These are phyloP conservation scores for Blastocystis sp. DNA, from an alignment of 352 stramenopile species.

Conservation along the genomic window DNA sequence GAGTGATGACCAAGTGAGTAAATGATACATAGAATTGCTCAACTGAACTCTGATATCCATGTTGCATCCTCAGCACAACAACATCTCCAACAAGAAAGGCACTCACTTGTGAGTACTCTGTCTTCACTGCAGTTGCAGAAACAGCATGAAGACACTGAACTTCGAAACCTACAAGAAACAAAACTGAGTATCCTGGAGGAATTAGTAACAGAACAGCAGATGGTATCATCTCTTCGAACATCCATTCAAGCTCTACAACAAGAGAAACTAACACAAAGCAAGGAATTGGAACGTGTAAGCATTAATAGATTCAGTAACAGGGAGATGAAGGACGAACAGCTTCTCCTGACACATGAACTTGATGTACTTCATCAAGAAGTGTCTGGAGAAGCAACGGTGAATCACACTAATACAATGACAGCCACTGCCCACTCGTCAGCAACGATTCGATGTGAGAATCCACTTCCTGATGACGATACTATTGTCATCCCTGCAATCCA, in stretches of 20 bases:
- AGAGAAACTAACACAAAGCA: constrained; percentile 28
- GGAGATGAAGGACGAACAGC: constrained; percentile 17
- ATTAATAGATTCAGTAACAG: background rate
- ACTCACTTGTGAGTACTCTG: background rate
- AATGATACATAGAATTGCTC: constrained; percentile 31
- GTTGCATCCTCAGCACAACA: background rate
- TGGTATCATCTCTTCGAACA: background rate
- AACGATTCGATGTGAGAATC: background rate
- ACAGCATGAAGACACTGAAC: background rate
- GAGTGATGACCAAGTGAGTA: background rate
- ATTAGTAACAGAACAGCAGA: constrained; percentile 5
- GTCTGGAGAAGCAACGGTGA: background rate
- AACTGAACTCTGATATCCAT: constrained; percentile 37
- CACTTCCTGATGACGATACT: background rate
- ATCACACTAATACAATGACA: constrained; percentile 14
- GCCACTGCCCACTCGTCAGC: background rate
- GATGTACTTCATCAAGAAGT: constrained; percentile 20
- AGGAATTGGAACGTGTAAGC: constrained; percentile 7
- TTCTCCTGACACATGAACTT: constrained; percentile 21
- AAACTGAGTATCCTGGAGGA: constrained; percentile 43
- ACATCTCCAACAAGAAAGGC: constrained; percentile 27
- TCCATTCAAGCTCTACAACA: constrained; percentile 1
- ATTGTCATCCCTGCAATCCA: background rate
- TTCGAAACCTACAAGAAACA: background rate
- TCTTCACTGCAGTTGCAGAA: constrained; percentile 47